phyloP scores from a whole-genome alignment of 768 basidiomycete genomes.

The Auriscalpium vulgare region DNA sequence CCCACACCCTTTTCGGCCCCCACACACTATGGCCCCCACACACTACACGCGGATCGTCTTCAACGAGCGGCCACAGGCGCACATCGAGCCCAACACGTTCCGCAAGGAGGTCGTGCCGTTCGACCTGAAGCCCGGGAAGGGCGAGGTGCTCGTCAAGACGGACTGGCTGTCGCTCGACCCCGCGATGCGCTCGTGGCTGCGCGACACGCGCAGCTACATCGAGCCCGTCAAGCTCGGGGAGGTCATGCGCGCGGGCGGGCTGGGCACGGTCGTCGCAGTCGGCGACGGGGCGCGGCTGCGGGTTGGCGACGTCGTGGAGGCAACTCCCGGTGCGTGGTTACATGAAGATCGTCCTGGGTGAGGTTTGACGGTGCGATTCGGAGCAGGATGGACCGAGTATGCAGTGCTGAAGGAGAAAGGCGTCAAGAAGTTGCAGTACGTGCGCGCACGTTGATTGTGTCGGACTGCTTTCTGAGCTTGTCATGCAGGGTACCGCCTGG shows the following conservation, averaged over 20 bases:
- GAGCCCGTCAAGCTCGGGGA: slow-evolving; percentile 42
- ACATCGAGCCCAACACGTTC: slow-evolving; percentile 72
- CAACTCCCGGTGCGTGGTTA: slow-evolving; percentile 43
- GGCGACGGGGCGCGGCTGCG: slow-evolving; percentile 47
- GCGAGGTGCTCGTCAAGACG: slow-evolving; percentile 65
- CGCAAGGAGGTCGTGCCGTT: slow-evolving; percentile 45
- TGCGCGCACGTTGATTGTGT: neutral
- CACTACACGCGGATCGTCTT: slow-evolving; percentile 65
- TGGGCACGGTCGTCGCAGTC: slow-evolving; percentile 57
- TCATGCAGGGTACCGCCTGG: slow-evolving; percentile 47
- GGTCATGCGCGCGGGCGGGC: slow-evolving; percentile 61
- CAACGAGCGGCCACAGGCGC: slow-evolving; percentile 59
- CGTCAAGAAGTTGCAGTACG: slow-evolving; percentile 50
- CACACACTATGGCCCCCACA: slow-evolving; percentile 1
- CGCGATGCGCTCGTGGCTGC: slow-evolving; percentile 81
- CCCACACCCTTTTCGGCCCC: neutral
- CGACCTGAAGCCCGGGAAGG: slow-evolving; percentile 42
- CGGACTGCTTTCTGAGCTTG: neutral
- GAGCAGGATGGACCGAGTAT: slow-evolving; percentile 72
- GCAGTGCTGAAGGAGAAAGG: slow-evolving; percentile 48
- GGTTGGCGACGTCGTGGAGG: slow-evolving; percentile 64
- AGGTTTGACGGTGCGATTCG: neutral
- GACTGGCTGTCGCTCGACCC: slow-evolving; percentile 81
- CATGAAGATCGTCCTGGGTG: neutral
- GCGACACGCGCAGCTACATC: slow-evolving; percentile 62